phyloP scores from a whole-genome alignment of 2,329 filamentous ascomycete genomes.

The Raffaelea ambrosiae region DNA sequence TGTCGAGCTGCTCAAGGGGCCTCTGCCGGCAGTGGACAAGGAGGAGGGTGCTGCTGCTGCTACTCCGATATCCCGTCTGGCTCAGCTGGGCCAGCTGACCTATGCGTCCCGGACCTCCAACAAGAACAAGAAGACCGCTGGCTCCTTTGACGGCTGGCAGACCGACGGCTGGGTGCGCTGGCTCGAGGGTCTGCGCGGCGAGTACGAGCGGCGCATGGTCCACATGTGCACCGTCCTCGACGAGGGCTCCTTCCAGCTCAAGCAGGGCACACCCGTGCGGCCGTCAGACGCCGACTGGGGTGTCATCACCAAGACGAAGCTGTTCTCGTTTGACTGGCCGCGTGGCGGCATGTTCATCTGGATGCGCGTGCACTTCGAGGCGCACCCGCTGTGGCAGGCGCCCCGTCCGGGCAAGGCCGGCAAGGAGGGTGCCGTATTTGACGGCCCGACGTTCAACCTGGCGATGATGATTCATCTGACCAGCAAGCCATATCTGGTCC shows the following conservation, averaged over 20 bases:
- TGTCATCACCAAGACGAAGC: conserved; percentile 62
- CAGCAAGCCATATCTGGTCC: conserved; percentile 57
- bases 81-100: conserved; percentile 10
- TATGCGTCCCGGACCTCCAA: not conserved
- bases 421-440: conserved; percentile 27
- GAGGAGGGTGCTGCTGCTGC: too few species aligned
- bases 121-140: conserved; percentile 19
- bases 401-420: conserved; percentile 6
- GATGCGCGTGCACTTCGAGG: conserved; percentile 62
- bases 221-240: conserved; percentile 69
- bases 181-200: conserved; percentile 74
- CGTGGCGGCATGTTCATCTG: conserved; percentile 90
- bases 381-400: conserved; percentile 57
- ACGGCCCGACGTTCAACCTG: conserved; percentile 46
- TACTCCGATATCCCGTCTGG: not conserved
- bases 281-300: conserved; percentile 54
- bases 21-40: conserved; percentile 37
- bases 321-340: conserved; percentile 73
- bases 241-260: conserved; percentile 55
- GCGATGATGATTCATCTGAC: conserved; percentile 68
- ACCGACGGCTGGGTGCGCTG: conserved; percentile 83
- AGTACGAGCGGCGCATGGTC: conserved; percentile 79
- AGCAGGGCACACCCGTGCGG: conserved; percentile 45
- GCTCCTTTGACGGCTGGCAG: conserved; percentile 56
- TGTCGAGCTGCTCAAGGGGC: conserved; percentile 66